Evolutionary conservation across 1,284 basidiomycete species (phyloP).

Genomic region (Apiotrichum brassicae): DNA sequence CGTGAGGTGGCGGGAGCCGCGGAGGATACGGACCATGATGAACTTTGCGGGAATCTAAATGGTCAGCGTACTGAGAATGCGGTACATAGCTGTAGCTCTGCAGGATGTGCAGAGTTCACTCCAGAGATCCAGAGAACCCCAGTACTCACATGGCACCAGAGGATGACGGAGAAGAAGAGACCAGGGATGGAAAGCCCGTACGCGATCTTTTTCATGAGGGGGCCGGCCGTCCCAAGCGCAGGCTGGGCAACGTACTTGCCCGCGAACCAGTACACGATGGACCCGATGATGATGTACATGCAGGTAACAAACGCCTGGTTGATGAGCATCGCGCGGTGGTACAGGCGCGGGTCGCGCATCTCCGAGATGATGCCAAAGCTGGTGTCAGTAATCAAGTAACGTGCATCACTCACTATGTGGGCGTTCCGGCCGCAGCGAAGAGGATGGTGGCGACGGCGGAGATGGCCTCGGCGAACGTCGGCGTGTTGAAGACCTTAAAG

Average conservation of each 20-base stretch:
- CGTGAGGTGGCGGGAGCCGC: slow-evolving; percentile 28
- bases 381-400: too few species aligned
- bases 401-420: slow-evolving; percentile 7
- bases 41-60: slow-evolving; percentile 31
- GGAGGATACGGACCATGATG: slow-evolving; percentile 30
- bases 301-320: slow-evolving; percentile 36
- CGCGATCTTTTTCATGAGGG: slow-evolving; percentile 41
- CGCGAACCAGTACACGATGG: slow-evolving; percentile 25
- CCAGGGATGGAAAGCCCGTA: slow-evolving; percentile 46
- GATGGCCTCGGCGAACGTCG: slow-evolving; percentile 39
- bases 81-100: too few species aligned
- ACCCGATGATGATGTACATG: slow-evolving; percentile 32
- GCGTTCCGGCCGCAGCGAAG: slow-evolving; percentile 35
- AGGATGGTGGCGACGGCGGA: slow-evolving; percentile 38
- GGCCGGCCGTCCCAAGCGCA: slow-evolving; percentile 42
- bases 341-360: slow-evolving; percentile 31
- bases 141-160: slow-evolving; percentile 4
- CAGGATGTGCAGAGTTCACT: too few species aligned
- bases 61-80: slow-evolving; percentile 12
- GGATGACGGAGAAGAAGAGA: slow-evolving; percentile 19
- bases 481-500: slow-evolving; percentile 20
- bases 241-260: slow-evolving; percentile 43
- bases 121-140: too few species aligned
- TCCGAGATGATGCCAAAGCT: slow-evolving; percentile 24
- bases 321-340: slow-evolving; percentile 26